Evolutionary conservation across 108 stramenopile genomes (phyloP).

Genomic region (Ochromonas danica): DNA sequence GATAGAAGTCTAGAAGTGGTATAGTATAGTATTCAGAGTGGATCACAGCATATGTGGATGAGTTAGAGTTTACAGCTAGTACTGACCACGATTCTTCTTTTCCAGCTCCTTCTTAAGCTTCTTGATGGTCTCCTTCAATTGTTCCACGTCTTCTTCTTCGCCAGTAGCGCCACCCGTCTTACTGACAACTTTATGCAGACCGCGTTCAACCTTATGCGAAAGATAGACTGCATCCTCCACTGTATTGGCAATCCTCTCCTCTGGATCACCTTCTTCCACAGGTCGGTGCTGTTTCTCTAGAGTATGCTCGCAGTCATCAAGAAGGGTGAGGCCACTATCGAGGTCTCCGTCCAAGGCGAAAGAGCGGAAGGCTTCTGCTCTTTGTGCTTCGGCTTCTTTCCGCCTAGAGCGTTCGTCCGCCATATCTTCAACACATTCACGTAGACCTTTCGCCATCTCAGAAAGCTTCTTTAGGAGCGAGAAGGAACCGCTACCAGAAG

Average conservation of each 20-base stretch:
- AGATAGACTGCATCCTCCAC: constrained; percentile 20
- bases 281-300: not conserved
- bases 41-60: too few species aligned
- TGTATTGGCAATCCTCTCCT: constrained; percentile 6
- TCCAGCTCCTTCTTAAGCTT: constrained; percentile 26
- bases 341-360: constrained; percentile 28
- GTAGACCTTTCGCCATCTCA: not conserved
- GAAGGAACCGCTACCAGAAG: too few species aligned
- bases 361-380: not conserved
- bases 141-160: constrained; percentile 27
- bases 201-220: not conserved
- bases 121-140: not conserved
- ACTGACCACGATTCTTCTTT: too few species aligned
- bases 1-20: too few species aligned
- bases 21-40: too few species aligned
- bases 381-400: not conserved
- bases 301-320: not conserved
- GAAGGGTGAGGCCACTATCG: not conserved
- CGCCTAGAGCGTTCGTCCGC: not conserved
- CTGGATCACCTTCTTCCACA: not conserved
- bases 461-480: too few species aligned
- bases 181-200: not conserved
- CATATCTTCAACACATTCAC: constrained; percentile 7
- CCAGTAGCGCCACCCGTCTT: not conserved
- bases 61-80: too few species aligned